Evolutionary conservation across 208 protist genomes (phyloP).

Genomic region (Angomonas ambiguus): DNA sequence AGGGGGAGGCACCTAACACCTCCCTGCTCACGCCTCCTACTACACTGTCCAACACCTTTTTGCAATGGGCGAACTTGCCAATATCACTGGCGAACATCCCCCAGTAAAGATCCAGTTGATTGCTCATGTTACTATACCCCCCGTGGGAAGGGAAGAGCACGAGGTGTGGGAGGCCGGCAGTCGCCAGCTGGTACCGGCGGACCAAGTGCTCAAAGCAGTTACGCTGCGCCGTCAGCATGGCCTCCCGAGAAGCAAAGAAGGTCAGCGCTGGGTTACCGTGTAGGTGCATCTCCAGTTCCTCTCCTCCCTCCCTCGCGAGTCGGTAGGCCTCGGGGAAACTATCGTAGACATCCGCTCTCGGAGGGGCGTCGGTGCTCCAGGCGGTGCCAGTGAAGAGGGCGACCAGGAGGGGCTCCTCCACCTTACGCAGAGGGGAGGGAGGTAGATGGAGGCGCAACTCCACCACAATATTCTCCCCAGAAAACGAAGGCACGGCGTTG

Average conservation of each 20-base stretch:
- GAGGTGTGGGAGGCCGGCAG: constrained; percentile 24
- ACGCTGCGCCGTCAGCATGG: constrained; percentile 25
- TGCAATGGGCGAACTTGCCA: constrained; percentile 49
- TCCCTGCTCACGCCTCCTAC: background rate
- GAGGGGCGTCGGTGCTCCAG: constrained; percentile 46
- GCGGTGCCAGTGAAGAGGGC: constrained; percentile 60
- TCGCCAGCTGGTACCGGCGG: constrained; percentile 21
- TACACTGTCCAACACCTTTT: constrained; percentile 31
- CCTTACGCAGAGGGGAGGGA: background rate
- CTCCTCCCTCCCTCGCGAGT: constrained; percentile 2
- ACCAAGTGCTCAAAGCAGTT: constrained; percentile 40
- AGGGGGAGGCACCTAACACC: background rate
- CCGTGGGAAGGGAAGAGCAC: constrained; percentile 71
- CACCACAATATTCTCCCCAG: constrained; percentile 56
- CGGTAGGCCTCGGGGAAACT: background rate
- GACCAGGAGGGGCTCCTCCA: constrained; percentile 15
- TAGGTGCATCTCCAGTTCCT: background rate
- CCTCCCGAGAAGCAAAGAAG: background rate
- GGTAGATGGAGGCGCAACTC: constrained; percentile 35
- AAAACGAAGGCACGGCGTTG: constrained; percentile 55
- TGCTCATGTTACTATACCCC: constrained; percentile 74
- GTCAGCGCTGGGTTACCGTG: background rate
- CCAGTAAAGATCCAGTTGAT: constrained; percentile 80
- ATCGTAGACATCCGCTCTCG: constrained; percentile 38
- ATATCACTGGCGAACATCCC: constrained; percentile 51